These are phyloP conservation scores for Trametes sp. DNA, from an alignment of 1,284 basidiomycete species.

Conservation along the genomic window DNA sequence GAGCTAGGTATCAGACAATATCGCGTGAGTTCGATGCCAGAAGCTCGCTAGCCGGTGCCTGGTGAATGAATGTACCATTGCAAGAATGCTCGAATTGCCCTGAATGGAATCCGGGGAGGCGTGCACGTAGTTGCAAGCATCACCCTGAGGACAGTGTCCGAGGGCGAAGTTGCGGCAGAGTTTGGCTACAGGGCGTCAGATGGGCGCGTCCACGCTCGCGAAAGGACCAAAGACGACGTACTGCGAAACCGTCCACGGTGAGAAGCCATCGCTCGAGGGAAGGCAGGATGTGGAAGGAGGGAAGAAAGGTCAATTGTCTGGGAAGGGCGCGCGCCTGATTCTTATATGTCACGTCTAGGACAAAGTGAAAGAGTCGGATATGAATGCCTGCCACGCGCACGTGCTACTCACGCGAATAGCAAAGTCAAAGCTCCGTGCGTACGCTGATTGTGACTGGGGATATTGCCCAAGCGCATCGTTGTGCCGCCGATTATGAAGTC, in stretches of 20 bases:
- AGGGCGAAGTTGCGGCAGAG: conserved; percentile 43
- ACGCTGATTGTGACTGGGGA: conserved; percentile 16
- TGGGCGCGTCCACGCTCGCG: neutral
- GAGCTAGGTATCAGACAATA: conserved; percentile 18
- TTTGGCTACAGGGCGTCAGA: conserved; percentile 35
- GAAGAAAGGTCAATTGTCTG: conserved; percentile 30
- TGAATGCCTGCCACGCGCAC: conserved; percentile 39
- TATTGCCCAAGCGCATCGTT: conserved; percentile 31
- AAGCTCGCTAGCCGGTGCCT: conserved; percentile 17
- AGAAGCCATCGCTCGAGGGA: conserved; percentile 27
- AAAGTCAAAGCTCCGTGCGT: conserved; percentile 32
- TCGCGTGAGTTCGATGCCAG: conserved; percentile 16
- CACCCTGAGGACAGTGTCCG: conserved; percentile 42
- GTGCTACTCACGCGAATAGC: conserved; percentile 42
- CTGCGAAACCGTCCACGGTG: conserved; percentile 33
- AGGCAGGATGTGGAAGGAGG: conserved; percentile 24
- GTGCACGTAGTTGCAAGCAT: conserved; percentile 42
- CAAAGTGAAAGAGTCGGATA: conserved; percentile 39
- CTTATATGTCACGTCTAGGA: conserved; percentile 40
- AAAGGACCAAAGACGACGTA: conserved; percentile 24
- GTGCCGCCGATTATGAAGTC: conserved; percentile 28
- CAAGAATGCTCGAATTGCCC: conserved; percentile 9
- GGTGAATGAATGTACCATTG: conserved; percentile 23
- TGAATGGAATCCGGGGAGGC: conserved; percentile 29
- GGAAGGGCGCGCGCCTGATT: conserved; percentile 32